phyloP scores from a whole-genome alignment of 2,329 filamentous ascomycete species.

The Arthrobotrys entomopaga region DNA sequence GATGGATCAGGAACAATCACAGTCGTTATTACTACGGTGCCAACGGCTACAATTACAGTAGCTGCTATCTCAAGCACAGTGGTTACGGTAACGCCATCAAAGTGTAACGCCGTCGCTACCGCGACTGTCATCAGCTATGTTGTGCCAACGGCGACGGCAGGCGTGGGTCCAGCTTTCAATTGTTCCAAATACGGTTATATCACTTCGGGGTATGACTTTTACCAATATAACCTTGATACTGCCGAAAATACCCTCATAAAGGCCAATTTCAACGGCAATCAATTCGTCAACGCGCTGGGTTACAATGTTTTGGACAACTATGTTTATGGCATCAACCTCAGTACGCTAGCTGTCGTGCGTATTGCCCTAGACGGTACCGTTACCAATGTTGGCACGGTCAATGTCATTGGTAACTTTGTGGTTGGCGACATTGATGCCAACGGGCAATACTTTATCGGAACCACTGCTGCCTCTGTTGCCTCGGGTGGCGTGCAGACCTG shows the following conservation, averaged over 20 bases:
- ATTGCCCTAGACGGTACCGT: not conserved
- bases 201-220: not conserved
- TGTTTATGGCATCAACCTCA: not conserved
- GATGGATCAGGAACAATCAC: no score
- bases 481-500: not conserved
- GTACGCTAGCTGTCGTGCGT: not conserved
- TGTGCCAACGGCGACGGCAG: not conserved
- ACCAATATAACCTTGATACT: not conserved
- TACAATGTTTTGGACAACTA: constrained; percentile 5
- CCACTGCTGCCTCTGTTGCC: no score
- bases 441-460: not conserved
- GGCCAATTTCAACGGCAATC: not conserved
- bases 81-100: no score
- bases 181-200: not conserved
- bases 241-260: not conserved
- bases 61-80: no score
- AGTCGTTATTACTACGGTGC: no score
- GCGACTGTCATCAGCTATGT: not conserved
- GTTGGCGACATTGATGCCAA: not conserved
- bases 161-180: not conserved
- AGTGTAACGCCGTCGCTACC: no score
- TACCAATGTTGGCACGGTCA: not conserved
- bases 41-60: no score
- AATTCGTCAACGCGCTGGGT: not conserved
- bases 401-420: not conserved